Conservation (phyloP, 345 rosid species). For the Kernera saxatilis region DNA sequence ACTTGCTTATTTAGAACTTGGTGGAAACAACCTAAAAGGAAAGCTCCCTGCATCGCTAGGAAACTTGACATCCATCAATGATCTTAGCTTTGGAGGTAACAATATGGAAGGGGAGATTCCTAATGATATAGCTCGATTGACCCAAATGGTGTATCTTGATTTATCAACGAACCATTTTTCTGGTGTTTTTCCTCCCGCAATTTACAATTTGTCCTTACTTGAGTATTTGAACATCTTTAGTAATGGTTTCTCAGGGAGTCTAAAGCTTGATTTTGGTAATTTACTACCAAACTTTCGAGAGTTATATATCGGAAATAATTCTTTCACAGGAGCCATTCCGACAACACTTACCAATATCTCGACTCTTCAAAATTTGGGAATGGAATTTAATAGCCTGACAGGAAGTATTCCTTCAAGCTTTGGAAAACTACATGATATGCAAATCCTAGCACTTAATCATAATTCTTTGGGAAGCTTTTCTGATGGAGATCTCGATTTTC, state of each 20-base stretch:
- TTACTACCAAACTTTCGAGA: neutral
- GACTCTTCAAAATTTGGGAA: neutral
- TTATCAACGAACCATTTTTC: neutral
- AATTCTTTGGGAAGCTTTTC: neutral
- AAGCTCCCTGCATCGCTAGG: constrained; percentile 1
- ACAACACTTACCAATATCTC: neutral
- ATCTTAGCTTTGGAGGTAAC: neutral
- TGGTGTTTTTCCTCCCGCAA: neutral
- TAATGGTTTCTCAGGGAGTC: neutral
- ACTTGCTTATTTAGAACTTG: neutral
- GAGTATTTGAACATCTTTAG: neutral
- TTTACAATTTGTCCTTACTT: constrained; percentile 9
- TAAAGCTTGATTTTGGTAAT: neutral
- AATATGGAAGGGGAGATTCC: neutral
- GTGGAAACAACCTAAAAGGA: neutral
- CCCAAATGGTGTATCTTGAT: neutral
- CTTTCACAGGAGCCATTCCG: neutral
- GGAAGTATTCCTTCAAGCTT: neutral
- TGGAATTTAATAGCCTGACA: neutral
- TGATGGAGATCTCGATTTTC: neutral
- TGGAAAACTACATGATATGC: neutral
- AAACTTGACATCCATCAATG: neutral
- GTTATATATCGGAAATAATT: neutral
- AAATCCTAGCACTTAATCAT: fast-evolving
- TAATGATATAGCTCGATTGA: neutral